phyloP scores from a whole-genome alignment of 345 rosid species.

The Citrus sinensis region DVS_A1.0 CM039167.1:10129001-10129500 shows the following conservation, averaged over 20 bases:
- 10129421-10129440: conserved; percentile 27
- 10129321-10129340: conserved; percentile 58
- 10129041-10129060: conserved; percentile 55
- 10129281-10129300: neutral
- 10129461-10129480: conserved; percentile 62
- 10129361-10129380: conserved; percentile 43
- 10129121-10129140: conserved; percentile 32
- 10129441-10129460: conserved; percentile 46
- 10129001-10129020: conserved; percentile 53
- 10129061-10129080: neutral
- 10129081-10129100: neutral
- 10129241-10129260: neutral
- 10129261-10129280: neutral
- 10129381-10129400: conserved; percentile 11
- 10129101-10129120: conserved; percentile 1
- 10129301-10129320: conserved; percentile 79
- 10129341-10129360: conserved; percentile 26
- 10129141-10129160: conserved; percentile 51
- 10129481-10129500: conserved; percentile 51
- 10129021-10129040: conserved; percentile 50
- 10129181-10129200: conserved; percentile 52
- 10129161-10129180: conserved; percentile 44
- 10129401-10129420: conserved; percentile 19
- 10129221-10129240: neutral
- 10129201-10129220: neutral